Conservation (phyloP, 768 basidiomycete species). For the Suillus variegatus region DNA sequence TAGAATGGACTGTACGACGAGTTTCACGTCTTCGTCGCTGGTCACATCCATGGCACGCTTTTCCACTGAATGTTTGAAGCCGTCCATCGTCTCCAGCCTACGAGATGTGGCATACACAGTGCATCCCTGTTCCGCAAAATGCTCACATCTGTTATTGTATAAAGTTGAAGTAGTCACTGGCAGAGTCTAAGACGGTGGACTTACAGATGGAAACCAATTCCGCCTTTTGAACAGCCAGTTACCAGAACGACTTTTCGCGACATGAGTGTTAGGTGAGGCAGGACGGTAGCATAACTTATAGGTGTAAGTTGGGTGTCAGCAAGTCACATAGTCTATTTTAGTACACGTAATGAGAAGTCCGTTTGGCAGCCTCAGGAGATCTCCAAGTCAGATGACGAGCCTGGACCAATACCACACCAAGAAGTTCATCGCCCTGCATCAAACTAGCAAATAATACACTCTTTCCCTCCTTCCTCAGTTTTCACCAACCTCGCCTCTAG, state of each 20-base stretch:
- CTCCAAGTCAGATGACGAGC: no score
- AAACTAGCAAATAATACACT: constrained; percentile 47
- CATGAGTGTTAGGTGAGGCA: background rate
- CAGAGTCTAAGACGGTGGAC: constrained; percentile 7
- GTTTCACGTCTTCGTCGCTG: constrained; percentile 53
- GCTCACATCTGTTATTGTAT: constrained; percentile 52
- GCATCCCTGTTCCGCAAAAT: constrained; percentile 66
- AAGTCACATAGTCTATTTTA: no score
- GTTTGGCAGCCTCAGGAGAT: no score
- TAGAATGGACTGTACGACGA: constrained; percentile 52
- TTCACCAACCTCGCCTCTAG: constrained; percentile 47
- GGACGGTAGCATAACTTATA: background rate
- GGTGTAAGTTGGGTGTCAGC: background rate
- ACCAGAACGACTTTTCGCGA: constrained; percentile 54
- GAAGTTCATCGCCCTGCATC: background rate
- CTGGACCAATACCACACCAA: no score
- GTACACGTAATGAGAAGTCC: no score
- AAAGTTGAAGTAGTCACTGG: background rate
- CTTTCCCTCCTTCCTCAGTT: constrained; percentile 29
- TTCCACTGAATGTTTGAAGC: constrained; percentile 50
- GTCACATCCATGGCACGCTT: constrained; percentile 63
- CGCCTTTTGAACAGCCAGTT: constrained; percentile 73
- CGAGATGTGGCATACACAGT: constrained; percentile 79
- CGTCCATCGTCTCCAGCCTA: constrained; percentile 58
- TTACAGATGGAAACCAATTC: constrained; percentile 71